phyloP scores from a whole-genome alignment of 495 filamentous ascomycete genomes.

The Xylaria grammica region DNA sequence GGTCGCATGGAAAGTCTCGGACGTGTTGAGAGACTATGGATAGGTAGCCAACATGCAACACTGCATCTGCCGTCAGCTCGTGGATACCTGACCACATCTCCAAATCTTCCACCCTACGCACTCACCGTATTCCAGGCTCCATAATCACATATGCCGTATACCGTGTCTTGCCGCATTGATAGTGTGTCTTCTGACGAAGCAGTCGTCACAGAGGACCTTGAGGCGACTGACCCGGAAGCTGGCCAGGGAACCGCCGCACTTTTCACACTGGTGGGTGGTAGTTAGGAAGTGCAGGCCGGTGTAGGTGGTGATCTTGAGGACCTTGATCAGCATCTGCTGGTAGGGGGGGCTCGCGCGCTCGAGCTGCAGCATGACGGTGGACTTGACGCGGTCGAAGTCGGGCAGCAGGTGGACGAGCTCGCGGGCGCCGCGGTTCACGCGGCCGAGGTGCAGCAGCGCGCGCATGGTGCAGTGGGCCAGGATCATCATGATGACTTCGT shows the following conservation, averaged over 20 bases:
- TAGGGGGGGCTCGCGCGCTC: background rate
- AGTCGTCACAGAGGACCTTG: conserved; percentile 52
- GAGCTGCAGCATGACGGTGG: conserved; percentile 21
- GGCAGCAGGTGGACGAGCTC: conserved; percentile 11
- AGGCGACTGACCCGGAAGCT: conserved; percentile 30
- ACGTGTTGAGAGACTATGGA: no score
- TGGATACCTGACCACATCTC: no score
- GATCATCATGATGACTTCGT: conserved; percentile 27
- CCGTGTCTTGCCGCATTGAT: no score
- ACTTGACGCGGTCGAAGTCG: conserved; percentile 17
- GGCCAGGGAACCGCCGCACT: conserved; percentile 23
- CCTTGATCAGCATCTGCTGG: conserved; percentile 22
- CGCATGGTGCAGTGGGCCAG: conserved; percentile 21
- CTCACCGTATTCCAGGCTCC: no score
- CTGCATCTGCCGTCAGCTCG: no score
- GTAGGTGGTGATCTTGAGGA: conserved; percentile 29
- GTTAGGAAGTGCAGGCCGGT: conserved; percentile 22
- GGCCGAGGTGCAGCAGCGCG: conserved; percentile 26
- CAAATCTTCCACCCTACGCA: no score
- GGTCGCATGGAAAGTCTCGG: no score
- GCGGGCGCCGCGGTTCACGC: conserved; percentile 25
- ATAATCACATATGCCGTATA: no score
- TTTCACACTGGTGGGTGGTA: conserved; percentile 19
- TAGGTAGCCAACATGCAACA: no score
- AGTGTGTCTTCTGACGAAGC: conserved; percentile 23